Evolutionary conservation across 306 rosid genomes (phyloP).

Genomic region (Prunus campanulata): DNA sequence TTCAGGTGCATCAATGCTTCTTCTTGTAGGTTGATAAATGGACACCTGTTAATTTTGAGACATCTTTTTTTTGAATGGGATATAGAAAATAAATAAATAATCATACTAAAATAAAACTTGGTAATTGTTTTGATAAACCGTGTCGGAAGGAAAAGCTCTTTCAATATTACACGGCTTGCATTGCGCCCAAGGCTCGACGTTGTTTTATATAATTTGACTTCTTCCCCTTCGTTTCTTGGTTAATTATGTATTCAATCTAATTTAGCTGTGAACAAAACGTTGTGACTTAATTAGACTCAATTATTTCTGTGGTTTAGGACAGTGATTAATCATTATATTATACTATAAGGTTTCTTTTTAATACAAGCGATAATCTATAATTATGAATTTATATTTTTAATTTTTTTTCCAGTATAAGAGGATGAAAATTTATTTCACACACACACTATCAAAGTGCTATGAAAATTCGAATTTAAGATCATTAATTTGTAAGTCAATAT

Average conservation of each 20-base stretch:
- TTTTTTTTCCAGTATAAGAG: fast-evolving
- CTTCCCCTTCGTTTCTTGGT: neutral
- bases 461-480: fast-evolving
- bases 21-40: neutral
- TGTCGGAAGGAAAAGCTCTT: slow-evolving; percentile 16
- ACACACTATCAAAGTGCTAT: too few species aligned
- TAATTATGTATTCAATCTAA: neutral
- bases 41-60: neutral
- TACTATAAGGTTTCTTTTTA: neutral
- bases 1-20: neutral
- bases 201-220: slow-evolving; percentile 35
- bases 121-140: slow-evolving; percentile 15
- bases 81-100: neutral
- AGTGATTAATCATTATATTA: neutral
- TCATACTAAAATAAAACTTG: neutral
- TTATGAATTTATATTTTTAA: too few species aligned
- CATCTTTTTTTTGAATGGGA: neutral
- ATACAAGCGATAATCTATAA: too few species aligned
- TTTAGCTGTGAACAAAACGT: neutral
- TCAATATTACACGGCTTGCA: slow-evolving; percentile 52
- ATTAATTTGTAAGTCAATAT: too few species aligned
- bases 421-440: too few species aligned
- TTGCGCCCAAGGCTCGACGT: slow-evolving; percentile 39
- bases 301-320: neutral
- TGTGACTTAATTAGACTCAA: too few species aligned